These are phyloP conservation scores for Clausena lansium DNA, from an alignment of 345 rosid species.

Conservation along the genomic window DNA sequence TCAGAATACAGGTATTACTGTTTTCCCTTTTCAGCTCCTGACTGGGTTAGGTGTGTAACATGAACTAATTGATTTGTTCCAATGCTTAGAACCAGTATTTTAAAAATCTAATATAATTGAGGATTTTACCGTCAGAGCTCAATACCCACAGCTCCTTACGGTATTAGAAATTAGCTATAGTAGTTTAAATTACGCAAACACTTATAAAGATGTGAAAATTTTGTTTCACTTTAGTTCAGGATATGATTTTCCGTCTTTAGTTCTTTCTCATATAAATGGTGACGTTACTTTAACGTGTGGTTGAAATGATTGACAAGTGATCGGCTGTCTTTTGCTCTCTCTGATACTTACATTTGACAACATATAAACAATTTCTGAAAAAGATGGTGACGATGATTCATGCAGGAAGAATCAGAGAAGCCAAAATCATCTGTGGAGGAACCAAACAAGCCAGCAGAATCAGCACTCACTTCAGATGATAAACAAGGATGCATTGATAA, in stretches of 20 bases:
- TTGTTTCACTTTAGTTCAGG: neutral
- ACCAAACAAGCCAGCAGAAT: slow-evolving; percentile 23
- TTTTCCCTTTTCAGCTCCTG: neutral
- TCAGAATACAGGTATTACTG: slow-evolving; percentile 48
- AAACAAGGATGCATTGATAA: slow-evolving; percentile 8
- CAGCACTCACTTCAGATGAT: neutral
- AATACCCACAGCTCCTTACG: neutral
- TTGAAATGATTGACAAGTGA: neutral
- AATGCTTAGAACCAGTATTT: neutral
- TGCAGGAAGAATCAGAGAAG: slow-evolving; percentile 56
- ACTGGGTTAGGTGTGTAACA: neutral
- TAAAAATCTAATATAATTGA: neutral
- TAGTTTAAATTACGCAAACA: neutral
- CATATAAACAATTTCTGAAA: neutral
- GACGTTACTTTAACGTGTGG: neutral
- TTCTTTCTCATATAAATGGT: neutral
- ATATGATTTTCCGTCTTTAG: neutral
- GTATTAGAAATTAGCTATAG: neutral
- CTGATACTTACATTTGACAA: neutral
- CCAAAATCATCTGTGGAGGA: slow-evolving; percentile 36
- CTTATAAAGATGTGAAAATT: no score
- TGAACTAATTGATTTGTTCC: neutral
- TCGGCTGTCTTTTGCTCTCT: neutral
- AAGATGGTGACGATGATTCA: neutral
- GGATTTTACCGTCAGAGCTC: neutral